Base-by-base conservation (phyloP, 352 stramenopile genomes). In the Globisporangium ultimum region DNA sequence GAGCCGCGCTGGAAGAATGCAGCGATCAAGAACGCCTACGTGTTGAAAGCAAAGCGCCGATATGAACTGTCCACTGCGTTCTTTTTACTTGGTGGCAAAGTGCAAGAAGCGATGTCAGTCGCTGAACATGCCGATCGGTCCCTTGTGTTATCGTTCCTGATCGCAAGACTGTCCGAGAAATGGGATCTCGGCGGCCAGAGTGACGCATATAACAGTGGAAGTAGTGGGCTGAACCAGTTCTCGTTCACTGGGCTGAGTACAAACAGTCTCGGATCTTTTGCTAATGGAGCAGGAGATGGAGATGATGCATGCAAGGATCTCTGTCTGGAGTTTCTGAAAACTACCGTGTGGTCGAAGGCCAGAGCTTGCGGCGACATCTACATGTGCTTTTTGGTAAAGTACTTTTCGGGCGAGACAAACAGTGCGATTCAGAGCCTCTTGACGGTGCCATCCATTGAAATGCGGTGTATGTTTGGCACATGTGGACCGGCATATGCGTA, bases 21-120 rank as follows among this genome's bases (percentile, higher is more conserved):
- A 11, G 87, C 88, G 14, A 83, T 95, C n/a, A 97, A 97, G 65
- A 97, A 97, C 48, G 88, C 88, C 0, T 96, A 91, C 57, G 86
- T 93, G 36, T 61, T 97, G 17, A 94, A 96, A 58, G 78, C 78
- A 15, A 95, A 97, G 60, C 81, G 90, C 20, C 83, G 84, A 14
- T 94, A 88, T 45, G 72, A 80, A 49, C 64, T 96, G 11, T 90
- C 85, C 0, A 85, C 87, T 2, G 76, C 87, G 1, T 96, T 96
- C 48, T 96, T 96, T 53, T 34, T 96, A 20, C 72, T 96, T 3
- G 85, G 83, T 14, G 73, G 80, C 14, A 92, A 92, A 54, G 59
- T 90, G 20, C 80, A 84, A 42, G 84, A 95, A 61, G 87, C 87
- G 2, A 72, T 91, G 40, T 75, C 82, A 8, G 83, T 95, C 10